phyloP scores from a whole-genome alignment of 1,284 basidiomycete species.

The Irpex rosettiformis region DNA sequence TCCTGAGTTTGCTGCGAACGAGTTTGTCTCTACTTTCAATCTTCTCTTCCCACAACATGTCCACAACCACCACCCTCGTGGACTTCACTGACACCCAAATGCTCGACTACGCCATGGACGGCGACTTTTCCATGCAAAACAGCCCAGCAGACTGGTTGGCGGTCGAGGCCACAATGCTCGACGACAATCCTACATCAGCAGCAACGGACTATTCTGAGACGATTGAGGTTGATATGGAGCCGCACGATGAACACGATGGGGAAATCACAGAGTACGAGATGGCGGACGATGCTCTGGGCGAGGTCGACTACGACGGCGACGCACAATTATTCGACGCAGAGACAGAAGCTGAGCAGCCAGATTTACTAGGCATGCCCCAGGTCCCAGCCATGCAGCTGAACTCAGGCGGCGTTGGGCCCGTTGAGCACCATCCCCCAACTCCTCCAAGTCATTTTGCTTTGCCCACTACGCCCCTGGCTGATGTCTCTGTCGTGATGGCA shows the following conservation, averaged over 20 bases:
- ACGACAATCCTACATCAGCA: conserved; percentile 37
- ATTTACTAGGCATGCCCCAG: conserved; percentile 17
- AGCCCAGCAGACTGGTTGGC: conserved; percentile 43
- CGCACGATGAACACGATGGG: conserved; percentile 38
- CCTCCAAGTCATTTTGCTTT: neutral
- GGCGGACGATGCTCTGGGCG: conserved; percentile 47
- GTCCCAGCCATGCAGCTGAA: neutral
- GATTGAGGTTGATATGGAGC: conserved; percentile 73
- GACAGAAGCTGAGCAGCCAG: conserved; percentile 45
- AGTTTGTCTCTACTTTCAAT: conserved; percentile 3
- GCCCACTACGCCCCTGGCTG: neutral
- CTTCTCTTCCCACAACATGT: conserved; percentile 12
- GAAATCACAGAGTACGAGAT: conserved; percentile 69
- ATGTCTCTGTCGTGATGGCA: neutral
- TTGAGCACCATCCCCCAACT: neutral
- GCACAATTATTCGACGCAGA: conserved; percentile 48
- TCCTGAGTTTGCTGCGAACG: neutral
- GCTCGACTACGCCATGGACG: conserved; percentile 60
- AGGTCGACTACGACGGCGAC: conserved; percentile 33
- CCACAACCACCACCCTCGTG: conserved; percentile 35
- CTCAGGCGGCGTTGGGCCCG: neutral
- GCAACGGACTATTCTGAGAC: conserved; percentile 25
- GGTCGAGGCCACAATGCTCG: conserved; percentile 61
- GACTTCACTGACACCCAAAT: conserved; percentile 66
- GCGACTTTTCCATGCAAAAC: conserved; percentile 60